Base-by-base conservation (phyloP, 352 stramenopile genomes). In the Pythium insidiosum region DNA sequence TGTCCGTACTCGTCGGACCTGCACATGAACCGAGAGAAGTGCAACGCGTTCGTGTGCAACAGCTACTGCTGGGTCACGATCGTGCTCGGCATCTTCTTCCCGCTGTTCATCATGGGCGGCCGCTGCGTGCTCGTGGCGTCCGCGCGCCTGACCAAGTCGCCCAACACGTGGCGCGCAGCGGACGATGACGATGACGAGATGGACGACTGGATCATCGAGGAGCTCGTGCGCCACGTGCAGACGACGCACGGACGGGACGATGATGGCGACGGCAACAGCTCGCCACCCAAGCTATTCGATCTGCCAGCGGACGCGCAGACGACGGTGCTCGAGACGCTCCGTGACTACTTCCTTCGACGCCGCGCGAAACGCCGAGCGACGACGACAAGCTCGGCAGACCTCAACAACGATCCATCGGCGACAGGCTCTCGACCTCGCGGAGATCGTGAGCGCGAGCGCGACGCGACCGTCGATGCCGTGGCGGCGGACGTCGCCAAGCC, bases 1-100 rank as follows among this genome's bases (percentile, higher is more conserved):
- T 86, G 73, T 25, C 70, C 73, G 38, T 78, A 75, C 44, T 83
- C 73, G 40, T 81, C 68, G 4, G 68, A 83, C 24, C 43, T 85
- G 18, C 43, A 61, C 15, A 30, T 47, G 1, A 48, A 63, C 11
- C 53, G 51, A 15, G 67, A 67, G 7, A 30, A 56, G 18, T 86
- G 73, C 49, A 47, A 60, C 24, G 34, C 55, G 13, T 83, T 86
- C 30, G 22, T 44, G 22, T 86, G 73, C 39, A 86, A 80, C 41
- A 47, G 49, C 3, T 61, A 70, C 9, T 86, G 73, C 47, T 86
- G 73, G 73, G 39, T 83, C n/a, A 86, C 73, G 9, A 55, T 86
- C 20, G 54, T 59, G 11, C 56, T 83, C 30, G 73, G 56, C 1
- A 57, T 83, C 10, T 47, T 58, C 7, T 61, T 86, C 33, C 70